Evolutionary conservation across 768 basidiomycete species (phyloP), one percentile per base, ranked within the genome.

Genomic region (Galerina marginata): DNA sequence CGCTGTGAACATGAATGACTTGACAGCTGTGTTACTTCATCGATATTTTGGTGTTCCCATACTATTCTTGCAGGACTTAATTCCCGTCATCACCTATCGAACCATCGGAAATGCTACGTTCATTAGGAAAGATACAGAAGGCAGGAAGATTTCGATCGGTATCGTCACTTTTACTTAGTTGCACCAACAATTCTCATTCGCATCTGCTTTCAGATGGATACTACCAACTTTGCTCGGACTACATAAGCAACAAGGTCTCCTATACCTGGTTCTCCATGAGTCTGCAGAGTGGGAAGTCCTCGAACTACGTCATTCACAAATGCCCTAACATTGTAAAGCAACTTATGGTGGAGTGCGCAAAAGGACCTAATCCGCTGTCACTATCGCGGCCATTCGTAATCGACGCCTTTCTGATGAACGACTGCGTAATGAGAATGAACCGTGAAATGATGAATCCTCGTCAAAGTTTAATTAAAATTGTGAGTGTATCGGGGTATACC

Each of bases 201-300:
- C 9, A 25, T 14, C n/a, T 11, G n/a, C n/a, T 6, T 39, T 23
- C 33, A 60, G 59, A 54, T 11, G 52, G 59, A 10, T 54, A 49
- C 36, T 60, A 49, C 29, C 52, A 49, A 20, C 43, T 47, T 14
- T 49, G 45, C 46, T 39, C 52, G n/a, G 53, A 42, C 15, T 47
- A 37, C n/a, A 29, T 38, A 15, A 20, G 10, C 3, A 20, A 42
- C 11, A 55, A 20, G 11, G 33, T 23, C 5, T 20, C 52, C 9
- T 49, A 51, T 44, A 50, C 53, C 0, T 60, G 59, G 59, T 60
- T 60, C 26, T 60, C 59, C 16, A 36, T 54, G 20, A 49, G 52
- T 43, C 49, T 54, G 6, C 26, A 45, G 14, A 23, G 16, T 2
- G 11, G 25, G 10, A 39, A 49, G 20, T 12, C 53, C 16, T 39